These are phyloP conservation scores for Terfezia boudieri DNA, from an alignment of 495 filamentous ascomycete genomes.

Conservation along the genomic window DNA sequence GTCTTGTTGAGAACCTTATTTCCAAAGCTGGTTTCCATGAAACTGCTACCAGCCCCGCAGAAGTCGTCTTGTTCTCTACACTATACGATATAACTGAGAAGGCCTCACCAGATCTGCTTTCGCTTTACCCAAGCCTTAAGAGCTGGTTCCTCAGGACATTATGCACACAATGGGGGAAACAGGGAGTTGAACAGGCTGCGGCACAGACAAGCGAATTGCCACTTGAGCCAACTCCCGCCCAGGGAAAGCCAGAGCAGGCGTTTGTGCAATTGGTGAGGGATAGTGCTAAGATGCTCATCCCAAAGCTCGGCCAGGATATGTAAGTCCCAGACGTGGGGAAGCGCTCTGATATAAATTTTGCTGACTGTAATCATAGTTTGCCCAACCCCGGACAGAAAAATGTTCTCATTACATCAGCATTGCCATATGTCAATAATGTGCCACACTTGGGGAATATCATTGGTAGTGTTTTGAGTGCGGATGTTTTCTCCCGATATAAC, in stretches of 20 bases:
- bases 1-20: slow-evolving; percentile 7
- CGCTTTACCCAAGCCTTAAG: slow-evolving; percentile 4
- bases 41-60: slow-evolving; percentile 11
- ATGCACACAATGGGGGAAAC: slow-evolving; percentile 12
- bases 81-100: slow-evolving; percentile 7
- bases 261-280: slow-evolving; percentile 8
- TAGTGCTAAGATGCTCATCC: slow-evolving; percentile 12
- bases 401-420: slow-evolving; percentile 38
- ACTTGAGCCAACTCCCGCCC: slow-evolving; percentile 1
- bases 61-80: slow-evolving; percentile 17
- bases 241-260: slow-evolving; percentile 3
- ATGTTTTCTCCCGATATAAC: slow-evolving; percentile 54
- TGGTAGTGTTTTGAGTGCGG: slow-evolving; percentile 65
- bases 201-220: slow-evolving; percentile 10
- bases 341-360: slow-evolving; percentile 1
- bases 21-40: slow-evolving; percentile 3
- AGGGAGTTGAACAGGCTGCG: slow-evolving; percentile 14
- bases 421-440: slow-evolving; percentile 90
- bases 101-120: slow-evolving; percentile 3
- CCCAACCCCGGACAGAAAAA: slow-evolving; percentile 29
- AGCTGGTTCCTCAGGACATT: slow-evolving; percentile 12
- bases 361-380: slow-evolving; percentile 13
- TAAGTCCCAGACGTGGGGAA: slow-evolving; percentile 2
- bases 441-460: slow-evolving; percentile 90
- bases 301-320: slow-evolving; percentile 12